Conservation (phyloP, 2,329 filamentous ascomycete genomes). For the Colletotrichum tropicale region DNA sequence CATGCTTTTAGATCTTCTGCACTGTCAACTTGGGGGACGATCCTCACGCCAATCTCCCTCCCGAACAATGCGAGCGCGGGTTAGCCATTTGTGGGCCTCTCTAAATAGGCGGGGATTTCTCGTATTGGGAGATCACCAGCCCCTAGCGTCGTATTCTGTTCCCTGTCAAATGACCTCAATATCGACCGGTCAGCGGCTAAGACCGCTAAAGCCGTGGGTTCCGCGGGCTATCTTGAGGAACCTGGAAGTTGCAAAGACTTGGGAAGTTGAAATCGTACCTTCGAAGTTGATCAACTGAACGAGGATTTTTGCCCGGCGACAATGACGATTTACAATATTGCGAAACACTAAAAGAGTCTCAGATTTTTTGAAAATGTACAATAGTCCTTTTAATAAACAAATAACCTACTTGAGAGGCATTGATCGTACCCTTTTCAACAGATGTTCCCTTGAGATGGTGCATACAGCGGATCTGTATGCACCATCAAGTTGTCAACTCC, state of each 20-base stretch:
- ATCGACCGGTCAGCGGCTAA: not conserved
- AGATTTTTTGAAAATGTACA: fast-evolving
- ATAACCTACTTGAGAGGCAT: not conserved
- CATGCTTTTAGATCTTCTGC: not conserved
- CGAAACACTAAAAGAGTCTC: not conserved
- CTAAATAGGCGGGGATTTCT: not conserved
- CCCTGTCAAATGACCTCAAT: not conserved
- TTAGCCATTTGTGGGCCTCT: not conserved
- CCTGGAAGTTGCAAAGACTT: not conserved
- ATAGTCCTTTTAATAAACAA: not conserved
- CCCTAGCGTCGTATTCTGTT: not conserved
- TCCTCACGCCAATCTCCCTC: not conserved
- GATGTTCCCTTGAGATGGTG: not conserved
- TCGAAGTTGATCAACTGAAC: not conserved
- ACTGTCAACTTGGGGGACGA: not conserved
- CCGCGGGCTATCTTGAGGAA: not conserved
- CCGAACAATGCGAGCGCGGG: not conserved
- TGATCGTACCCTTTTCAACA: not conserved
- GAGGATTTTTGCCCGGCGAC: not conserved
- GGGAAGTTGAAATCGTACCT: not conserved
- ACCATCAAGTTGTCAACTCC: not conserved
- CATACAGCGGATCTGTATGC: too few species aligned
- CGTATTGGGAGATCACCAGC: not conserved
- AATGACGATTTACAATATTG: not conserved
- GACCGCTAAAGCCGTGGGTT: not conserved